Percentiles rank a stretch among this genome's conserved stretches.
Evolutionary conservation across 2,329 filamentous ascomycete genomes (phyloP).

Genomic region (Penicillium hesseltinei): DNA sequence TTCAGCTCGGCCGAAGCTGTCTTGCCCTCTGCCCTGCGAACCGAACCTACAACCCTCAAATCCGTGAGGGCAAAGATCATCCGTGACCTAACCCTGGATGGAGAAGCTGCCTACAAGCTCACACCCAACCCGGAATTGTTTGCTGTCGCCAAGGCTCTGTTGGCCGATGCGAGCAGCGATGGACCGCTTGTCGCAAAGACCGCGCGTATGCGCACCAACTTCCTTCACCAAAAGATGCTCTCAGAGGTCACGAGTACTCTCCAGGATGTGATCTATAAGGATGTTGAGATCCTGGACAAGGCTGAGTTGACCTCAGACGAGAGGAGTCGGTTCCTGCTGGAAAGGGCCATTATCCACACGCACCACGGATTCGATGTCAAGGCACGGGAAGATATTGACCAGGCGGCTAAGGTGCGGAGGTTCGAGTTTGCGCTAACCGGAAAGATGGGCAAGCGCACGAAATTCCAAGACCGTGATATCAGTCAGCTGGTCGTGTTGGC

Average conservation of each 20-base stretch:
- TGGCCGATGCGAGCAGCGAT: constrained; percentile 49
- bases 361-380: constrained; percentile 78
- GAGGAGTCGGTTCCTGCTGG: constrained; percentile 71
- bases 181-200: constrained; percentile 51
- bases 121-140: constrained; percentile 84
- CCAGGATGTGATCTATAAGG: constrained; percentile 60
- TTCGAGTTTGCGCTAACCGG: constrained; percentile 84
- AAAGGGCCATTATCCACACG: constrained; percentile 78
- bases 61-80: constrained; percentile 61
- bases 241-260: constrained; percentile 61
- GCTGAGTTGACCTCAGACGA: constrained; percentile 43
- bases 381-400: constrained; percentile 67
- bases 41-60: constrained; percentile 44
- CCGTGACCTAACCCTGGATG: constrained; percentile 72
- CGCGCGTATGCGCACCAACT: constrained; percentile 68
- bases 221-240: constrained; percentile 68
- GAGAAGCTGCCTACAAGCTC: constrained; percentile 79
- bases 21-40: constrained; percentile 43
- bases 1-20: constrained; percentile 53
- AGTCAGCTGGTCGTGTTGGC: constrained; percentile 92
- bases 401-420: constrained; percentile 64
- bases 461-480: constrained; percentile 48
- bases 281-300: constrained; percentile 54
- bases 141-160: constrained; percentile 65
- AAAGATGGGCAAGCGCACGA: constrained; percentile 67